Conservation (phyloP, 2,329 filamentous ascomycete species). For the Cyphellophora europaea region DNA sequence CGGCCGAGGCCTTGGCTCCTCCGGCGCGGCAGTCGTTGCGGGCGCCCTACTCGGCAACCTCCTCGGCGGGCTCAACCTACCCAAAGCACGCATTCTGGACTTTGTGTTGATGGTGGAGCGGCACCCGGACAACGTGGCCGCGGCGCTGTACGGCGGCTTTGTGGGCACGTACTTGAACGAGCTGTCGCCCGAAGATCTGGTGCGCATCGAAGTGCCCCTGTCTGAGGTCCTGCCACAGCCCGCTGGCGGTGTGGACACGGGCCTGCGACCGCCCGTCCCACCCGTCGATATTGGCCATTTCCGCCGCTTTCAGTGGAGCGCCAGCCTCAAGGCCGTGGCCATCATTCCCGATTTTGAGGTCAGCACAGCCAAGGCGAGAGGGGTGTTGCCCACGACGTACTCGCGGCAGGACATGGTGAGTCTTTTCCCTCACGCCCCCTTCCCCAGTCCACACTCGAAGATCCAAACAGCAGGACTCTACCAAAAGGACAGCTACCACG, state of each 20-base stretch:
- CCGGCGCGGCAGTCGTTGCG: constrained; percentile 87
- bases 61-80: constrained; percentile 66
- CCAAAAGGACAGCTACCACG: no score
- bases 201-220: constrained; percentile 84
- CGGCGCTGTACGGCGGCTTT: constrained; percentile 90
- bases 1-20: constrained; percentile 86
- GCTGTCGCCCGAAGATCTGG: constrained; percentile 76
- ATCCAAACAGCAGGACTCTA: no score
- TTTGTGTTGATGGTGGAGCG: constrained; percentile 90
- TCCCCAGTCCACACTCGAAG: not conserved
- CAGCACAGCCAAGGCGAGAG: constrained; percentile 81
- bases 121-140: constrained; percentile 90
- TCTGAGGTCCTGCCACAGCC: constrained; percentile 87
- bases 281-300: constrained; percentile 89
- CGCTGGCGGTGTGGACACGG: constrained; percentile 84
- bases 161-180: constrained; percentile 95
- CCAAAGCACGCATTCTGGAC: constrained; percentile 75
- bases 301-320: constrained; percentile 88
- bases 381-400: constrained; percentile 74
- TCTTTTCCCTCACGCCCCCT: constrained; percentile 13
- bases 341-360: constrained; percentile 96
- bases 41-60: constrained; percentile 90
- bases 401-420: constrained; percentile 71
- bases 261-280: constrained; percentile 76
- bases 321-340: constrained; percentile 91